A percentile compares a stretch with the other conserved stretches of the same genome.
Conservation (phyloP, 768 basidiomycete species). For the Pholiota conissans region DNA sequence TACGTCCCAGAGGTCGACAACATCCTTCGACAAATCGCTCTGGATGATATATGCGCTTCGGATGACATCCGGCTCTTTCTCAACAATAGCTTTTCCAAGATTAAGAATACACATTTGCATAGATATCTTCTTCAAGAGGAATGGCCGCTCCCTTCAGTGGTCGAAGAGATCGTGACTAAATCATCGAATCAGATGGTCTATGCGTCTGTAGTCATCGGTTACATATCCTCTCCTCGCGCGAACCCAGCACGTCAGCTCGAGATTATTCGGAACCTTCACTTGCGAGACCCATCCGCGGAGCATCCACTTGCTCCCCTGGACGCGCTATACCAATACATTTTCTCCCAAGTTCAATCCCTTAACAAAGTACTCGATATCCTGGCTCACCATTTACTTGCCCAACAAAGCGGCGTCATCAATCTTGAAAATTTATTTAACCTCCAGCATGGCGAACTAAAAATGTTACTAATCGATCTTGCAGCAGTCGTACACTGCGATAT, state of each 20-base stretch:
- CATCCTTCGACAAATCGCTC: background rate
- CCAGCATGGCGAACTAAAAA: background rate
- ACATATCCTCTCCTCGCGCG: background rate
- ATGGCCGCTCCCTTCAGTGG: background rate
- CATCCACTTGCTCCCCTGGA: conserved; percentile 4
- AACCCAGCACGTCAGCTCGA: conserved; percentile 1
- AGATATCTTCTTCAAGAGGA: background rate
- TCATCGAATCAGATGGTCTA: conserved; percentile 7
- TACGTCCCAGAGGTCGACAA: too few species aligned
- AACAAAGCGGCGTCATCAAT: background rate
- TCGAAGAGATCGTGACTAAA: background rate
- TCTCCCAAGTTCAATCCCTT: background rate
- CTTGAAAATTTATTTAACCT: background rate
- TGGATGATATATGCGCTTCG: background rate
- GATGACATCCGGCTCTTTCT: background rate
- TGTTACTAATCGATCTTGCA: background rate
- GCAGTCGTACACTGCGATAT: background rate
- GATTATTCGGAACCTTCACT: background rate
- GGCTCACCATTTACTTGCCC: background rate
- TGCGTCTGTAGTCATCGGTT: background rate
- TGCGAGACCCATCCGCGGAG: background rate
- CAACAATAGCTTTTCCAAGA: background rate
- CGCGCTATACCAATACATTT: conserved; percentile 2
- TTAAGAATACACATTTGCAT: background rate
- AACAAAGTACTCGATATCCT: background rate